phyloP scores from a whole-genome alignment of 2,329 filamentous ascomycete genomes.

The Metarhizium brunneum region DNA sequence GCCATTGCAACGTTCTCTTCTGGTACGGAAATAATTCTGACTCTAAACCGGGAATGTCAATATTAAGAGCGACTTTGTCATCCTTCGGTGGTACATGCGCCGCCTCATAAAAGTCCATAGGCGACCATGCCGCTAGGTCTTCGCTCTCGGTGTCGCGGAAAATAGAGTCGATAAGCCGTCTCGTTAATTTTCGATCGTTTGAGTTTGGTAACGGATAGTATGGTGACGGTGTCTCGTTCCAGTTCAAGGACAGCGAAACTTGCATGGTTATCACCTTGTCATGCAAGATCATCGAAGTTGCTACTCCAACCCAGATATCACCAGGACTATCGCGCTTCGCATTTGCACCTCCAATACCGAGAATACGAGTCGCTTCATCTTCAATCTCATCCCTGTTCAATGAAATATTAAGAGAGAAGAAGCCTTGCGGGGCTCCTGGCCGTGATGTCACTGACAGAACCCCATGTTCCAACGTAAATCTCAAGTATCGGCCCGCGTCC shows the following conservation, averaged over 20 bases:
- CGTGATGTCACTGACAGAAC: constrained; percentile 12
- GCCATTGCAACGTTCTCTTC: constrained; percentile 59
- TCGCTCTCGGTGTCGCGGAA: constrained; percentile 13
- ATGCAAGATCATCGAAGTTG: constrained; percentile 20
- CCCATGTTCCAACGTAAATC: constrained; percentile 9
- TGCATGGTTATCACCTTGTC: constrained; percentile 17
- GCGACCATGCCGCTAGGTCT: constrained; percentile 25
- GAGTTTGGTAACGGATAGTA: constrained; percentile 19
- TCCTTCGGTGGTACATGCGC: constrained; percentile 50
- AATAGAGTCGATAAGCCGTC: constrained; percentile 26
- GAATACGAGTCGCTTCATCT: constrained; percentile 10
- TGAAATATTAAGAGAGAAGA: constrained; percentile 10
- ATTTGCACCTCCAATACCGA: constrained; percentile 8
- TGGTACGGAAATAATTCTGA: constrained; percentile 63
- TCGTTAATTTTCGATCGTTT: constrained; percentile 22
- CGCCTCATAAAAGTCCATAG: constrained; percentile 58
- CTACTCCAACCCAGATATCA: constrained; percentile 25
- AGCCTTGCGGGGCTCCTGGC: constrained; percentile 4
- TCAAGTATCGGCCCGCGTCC: constrained; percentile 14
- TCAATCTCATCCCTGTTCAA: constrained; percentile 15
- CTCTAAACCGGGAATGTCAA: constrained; percentile 34
- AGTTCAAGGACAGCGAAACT: constrained; percentile 28
- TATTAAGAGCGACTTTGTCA: constrained; percentile 25
- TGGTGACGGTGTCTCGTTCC: constrained; percentile 30
- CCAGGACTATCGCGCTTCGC: constrained; percentile 15